These are phyloP conservation scores for Kodamaea fukazawae DNA, from an alignment of 805 yeast genomes.

Conservation along the genomic window DNA sequence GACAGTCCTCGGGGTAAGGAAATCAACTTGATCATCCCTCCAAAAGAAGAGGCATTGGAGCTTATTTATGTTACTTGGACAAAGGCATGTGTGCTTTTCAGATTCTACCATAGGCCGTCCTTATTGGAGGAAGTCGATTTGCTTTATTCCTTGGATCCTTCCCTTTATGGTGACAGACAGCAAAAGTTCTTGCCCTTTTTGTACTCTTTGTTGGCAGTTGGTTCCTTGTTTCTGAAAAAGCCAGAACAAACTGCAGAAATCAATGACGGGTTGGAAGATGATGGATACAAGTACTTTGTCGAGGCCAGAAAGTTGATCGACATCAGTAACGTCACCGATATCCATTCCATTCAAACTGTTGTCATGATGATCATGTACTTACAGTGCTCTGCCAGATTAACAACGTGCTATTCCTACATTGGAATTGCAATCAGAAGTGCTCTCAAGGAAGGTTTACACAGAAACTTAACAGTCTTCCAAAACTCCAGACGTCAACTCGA, in stretches of 20 bases:
- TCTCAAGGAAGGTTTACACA: constrained; percentile 75
- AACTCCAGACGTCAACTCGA: constrained; percentile 53
- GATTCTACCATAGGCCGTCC: constrained; percentile 85
- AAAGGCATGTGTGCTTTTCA: constrained; percentile 78
- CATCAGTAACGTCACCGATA: constrained; percentile 79
- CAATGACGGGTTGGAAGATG: constrained; percentile 56
- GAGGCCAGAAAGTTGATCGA: constrained; percentile 80
- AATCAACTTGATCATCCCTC: constrained; percentile 67
- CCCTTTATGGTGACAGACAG: constrained; percentile 67
- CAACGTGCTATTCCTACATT: constrained; percentile 85
- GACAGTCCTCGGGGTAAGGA: constrained; percentile 38
- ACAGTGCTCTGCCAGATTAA: constrained; percentile 83
- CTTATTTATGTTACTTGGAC: constrained; percentile 78
- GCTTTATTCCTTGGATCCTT: constrained; percentile 72
- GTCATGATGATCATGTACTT: constrained; percentile 82
- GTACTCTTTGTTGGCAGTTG: constrained; percentile 86
- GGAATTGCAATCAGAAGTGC: constrained; percentile 87
- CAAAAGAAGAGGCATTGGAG: constrained; percentile 67
- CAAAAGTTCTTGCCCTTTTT: constrained; percentile 74
- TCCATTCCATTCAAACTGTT: constrained; percentile 78
- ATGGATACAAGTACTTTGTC: constrained; percentile 75
- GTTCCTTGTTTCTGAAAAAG: constrained; percentile 68
- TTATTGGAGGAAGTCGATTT: constrained; percentile 71
- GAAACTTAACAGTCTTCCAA: constrained; percentile 54
- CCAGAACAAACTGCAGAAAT: constrained; percentile 23